Evolutionary conservation across 2,329 filamentous ascomycete species (phyloP), one percentile per base, ranked within the genome.

Genomic region (Arachnopeziza araneosa): DNA sequence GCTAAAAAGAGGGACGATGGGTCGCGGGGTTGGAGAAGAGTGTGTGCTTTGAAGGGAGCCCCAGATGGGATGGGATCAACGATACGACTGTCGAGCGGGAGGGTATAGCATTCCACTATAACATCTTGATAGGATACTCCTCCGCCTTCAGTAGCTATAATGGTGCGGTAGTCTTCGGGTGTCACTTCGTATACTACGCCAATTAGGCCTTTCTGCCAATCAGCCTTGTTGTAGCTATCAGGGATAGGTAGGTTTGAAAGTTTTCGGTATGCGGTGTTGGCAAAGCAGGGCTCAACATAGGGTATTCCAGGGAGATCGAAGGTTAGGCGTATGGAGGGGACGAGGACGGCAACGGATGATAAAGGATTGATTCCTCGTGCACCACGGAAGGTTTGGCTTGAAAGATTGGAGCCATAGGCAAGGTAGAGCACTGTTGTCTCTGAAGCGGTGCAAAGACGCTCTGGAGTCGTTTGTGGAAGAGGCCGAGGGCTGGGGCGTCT

Each of bases 151-250:
- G 93, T 97, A 5, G 87, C 87, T 62, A 98, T 88, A 67, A 99
- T 96, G 61, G 84, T 89, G 7, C 86, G 82, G 72, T 90, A 99
- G 76, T 99, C 95, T 51, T 82, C 75, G 21, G 81, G 77, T 0
- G 92, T 96, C 30, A 98, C 91, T 76, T 98, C 93, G 77, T 99
- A 99, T 3, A 98, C 95, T 19, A 96, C 91, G 24, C 95, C 95
- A 50, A 97, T 84, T 1, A 99, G 81, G 4, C 91, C 90, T 69
- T 92, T 93, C 64, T 85, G 78, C 92, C 91, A 96, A 57, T 76
- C 77, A 57, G 82, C 77, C 68, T 84, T 83, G 67, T 82, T 77
- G 65, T 82, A 81, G 75, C 64, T 52, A 74, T 70, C 9, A 65
- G 60, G 2, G 63, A 67, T 65, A 3, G 64, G 64, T 63, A 56